Percentiles rank a stretch among this genome's conserved stretches.
Conservation (phyloP, 345 rosid species). For the Dovyalis caffra region DNA sequence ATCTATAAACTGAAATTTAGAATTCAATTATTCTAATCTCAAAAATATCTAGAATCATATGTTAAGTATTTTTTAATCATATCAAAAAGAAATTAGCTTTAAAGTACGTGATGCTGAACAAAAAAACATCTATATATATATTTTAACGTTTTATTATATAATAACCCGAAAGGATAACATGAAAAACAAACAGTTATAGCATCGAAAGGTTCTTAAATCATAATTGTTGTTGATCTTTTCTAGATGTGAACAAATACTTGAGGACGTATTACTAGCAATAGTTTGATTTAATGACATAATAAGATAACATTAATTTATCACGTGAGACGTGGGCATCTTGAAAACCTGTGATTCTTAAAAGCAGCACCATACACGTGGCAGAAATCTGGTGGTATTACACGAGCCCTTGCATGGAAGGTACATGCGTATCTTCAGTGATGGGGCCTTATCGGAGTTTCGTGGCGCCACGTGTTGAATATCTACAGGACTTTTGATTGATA, state of each 20-base stretch:
- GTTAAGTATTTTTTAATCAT: too few relatives aligned
- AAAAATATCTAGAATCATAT: too few relatives aligned
- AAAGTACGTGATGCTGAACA: too few relatives aligned
- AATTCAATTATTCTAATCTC: too few relatives aligned
- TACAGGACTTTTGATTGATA: not conserved
- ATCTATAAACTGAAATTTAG: too few relatives aligned
- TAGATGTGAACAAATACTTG: not conserved
- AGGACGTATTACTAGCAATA: not conserved
- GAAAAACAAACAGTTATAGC: too few relatives aligned
- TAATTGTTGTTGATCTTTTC: not conserved
- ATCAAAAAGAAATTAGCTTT: too few relatives aligned
- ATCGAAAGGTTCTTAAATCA: too few relatives aligned
- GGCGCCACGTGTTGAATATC: conserved; percentile 24
- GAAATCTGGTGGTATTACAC: conserved; percentile 3
- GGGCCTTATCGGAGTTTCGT: not conserved
- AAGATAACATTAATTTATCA: conserved; percentile 16
- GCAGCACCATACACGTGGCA: conserved; percentile 35
- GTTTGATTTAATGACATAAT: not conserved
- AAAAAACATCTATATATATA: too few relatives aligned
- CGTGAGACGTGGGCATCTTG: conserved; percentile 46
- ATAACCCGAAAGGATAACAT: too few relatives aligned
- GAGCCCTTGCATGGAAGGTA: conserved; percentile 31
- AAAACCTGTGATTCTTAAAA: not conserved
- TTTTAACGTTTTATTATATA: too few relatives aligned
- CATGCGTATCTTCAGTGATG: conserved; percentile 19